Evolutionary conservation across 129 eudicot genomes (phyloP), one percentile per base, ranked within the genome.

Genomic region (Tagetes patula): DNA sequence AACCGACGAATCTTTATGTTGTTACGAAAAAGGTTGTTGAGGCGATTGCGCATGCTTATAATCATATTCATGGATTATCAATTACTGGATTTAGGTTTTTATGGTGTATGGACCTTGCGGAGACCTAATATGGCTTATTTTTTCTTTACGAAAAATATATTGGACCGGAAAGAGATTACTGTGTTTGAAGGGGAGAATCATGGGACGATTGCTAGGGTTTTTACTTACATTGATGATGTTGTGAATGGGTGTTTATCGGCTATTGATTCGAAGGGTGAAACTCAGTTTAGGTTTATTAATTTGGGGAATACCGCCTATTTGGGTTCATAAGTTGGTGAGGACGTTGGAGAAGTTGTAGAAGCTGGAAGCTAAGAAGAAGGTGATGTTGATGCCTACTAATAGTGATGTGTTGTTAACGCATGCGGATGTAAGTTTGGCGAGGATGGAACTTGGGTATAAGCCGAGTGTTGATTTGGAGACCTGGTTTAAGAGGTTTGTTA

Each of bases 61-160:
- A 85, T 31, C 86, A 85, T 53, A 85, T 85, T 4, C 73, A 85
- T 55, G 86, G 89, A 6, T 72, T 85, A 20, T 85, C 89, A 0
- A 82, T 85, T 7, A 85, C 89, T 0, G 89, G 89, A n/a, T 63
- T 85, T 64, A 56, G 89, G 0, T 85, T 85, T 20, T 85, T 85
- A 85, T 87, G 4, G 89, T 85, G 33, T 85, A 79, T 38, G 89
- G 89, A n/a, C 89, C 89, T 5, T 85, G 89, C 87, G 89, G 89
- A 73, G 89, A 58, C 89, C 89, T 1, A 87, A 85, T 39, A 85
- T 85, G 89, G 87, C 89, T 6, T 85, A 85, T 74, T 85, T 75
- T 68, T 85, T 82, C 53, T 85, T 85, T 41, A 82, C 89, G 0
- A 85, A 52, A 54, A 81, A 85, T 70, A 85, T 85, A 2, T 43